Percentiles rank a stretch among this genome's conserved stretches.
Evolutionary conservation across 2,329 filamentous ascomycete genomes (phyloP).

Genomic region (Xylariaceae sp.): DNA sequence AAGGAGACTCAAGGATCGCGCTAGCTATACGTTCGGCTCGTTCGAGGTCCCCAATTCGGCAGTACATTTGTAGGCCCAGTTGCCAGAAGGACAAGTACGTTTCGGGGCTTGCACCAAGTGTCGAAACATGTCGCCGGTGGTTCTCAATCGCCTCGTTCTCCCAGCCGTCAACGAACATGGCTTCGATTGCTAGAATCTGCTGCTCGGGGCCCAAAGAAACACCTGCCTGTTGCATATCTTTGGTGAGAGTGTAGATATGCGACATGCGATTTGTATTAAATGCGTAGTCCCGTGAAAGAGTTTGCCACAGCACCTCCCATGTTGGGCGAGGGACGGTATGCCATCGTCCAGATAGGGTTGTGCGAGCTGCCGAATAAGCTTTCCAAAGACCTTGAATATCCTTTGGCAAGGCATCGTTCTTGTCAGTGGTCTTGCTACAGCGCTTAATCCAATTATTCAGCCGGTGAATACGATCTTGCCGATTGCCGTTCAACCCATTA

Average conservation of each 20-base stretch:
- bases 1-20: slow-evolving; percentile 54
- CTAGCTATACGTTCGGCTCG: slow-evolving; percentile 63
- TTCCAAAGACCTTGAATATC: slow-evolving; percentile 48
- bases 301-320: slow-evolving; percentile 71
- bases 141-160: slow-evolving; percentile 64
- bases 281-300: slow-evolving; percentile 58
- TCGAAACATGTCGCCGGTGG: slow-evolving; percentile 64
- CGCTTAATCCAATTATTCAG: slow-evolving; percentile 39
- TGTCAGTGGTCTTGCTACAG: slow-evolving; percentile 25
- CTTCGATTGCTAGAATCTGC: slow-evolving; percentile 71
- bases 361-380: slow-evolving; percentile 54
- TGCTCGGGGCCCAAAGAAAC: slow-evolving; percentile 61
- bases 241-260: slow-evolving; percentile 65
- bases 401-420: slow-evolving; percentile 23
- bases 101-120: slow-evolving; percentile 55
- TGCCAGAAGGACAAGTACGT: slow-evolving; percentile 64
- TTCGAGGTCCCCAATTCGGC: slow-evolving; percentile 61
- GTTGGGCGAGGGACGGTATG: slow-evolving; percentile 62
- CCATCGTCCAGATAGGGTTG: slow-evolving; percentile 53
- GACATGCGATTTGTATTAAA: slow-evolving; percentile 62
- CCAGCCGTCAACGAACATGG: slow-evolving; percentile 68
- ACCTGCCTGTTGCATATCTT: slow-evolving; percentile 69
- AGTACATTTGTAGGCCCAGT: slow-evolving; percentile 70
- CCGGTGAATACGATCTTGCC: slow-evolving; percentile 27
- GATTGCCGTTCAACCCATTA: slow-evolving; percentile 14